Percentiles rank a stretch among this genome's conserved stretches.
These are phyloP conservation scores for Cyberlindnera euphorbiae DNA, from an alignment of 805 yeast genomes.

Conservation along the genomic window DNA sequence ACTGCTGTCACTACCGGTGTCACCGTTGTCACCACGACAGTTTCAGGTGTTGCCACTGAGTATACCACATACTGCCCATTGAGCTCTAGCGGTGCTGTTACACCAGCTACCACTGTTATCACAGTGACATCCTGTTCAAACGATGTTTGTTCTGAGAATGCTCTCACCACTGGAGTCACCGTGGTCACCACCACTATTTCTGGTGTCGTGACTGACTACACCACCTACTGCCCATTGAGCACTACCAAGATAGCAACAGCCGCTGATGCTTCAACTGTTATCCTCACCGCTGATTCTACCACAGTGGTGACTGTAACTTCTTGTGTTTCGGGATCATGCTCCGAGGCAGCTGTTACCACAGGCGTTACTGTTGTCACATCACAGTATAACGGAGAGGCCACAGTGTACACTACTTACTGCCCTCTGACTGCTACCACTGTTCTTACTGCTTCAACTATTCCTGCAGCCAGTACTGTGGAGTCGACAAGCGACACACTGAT, in stretches of 20 bases:
- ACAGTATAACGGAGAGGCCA: background rate
- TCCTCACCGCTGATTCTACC: background rate
- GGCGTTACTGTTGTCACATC: background rate
- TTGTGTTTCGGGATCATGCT: background rate
- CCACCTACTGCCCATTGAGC: constrained; percentile 22
- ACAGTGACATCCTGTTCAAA: background rate
- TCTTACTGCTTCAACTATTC: too few relatives aligned
- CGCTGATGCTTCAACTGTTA: background rate
- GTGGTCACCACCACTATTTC: background rate
- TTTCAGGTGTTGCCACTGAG: too few relatives aligned
- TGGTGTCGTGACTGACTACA: constrained; percentile 15
- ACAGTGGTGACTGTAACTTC: background rate
- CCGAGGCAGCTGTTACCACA: background rate
- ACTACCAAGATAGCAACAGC: constrained; percentile 2
- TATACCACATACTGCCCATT: too few relatives aligned
- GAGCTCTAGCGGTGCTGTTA: too few relatives aligned
- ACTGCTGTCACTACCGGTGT: too few relatives aligned
- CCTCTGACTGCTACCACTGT: background rate
- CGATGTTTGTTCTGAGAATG: background rate
- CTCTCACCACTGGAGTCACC: background rate
- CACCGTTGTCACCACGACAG: too few relatives aligned
- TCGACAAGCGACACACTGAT: too few relatives aligned
- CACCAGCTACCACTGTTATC: background rate
- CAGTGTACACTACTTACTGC: background rate
- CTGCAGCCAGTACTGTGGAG: too few relatives aligned